These are phyloP conservation scores for Fusarium clavum DNA, from an alignment of 2,329 filamentous ascomycete genomes.

Conservation along the genomic window DNA sequence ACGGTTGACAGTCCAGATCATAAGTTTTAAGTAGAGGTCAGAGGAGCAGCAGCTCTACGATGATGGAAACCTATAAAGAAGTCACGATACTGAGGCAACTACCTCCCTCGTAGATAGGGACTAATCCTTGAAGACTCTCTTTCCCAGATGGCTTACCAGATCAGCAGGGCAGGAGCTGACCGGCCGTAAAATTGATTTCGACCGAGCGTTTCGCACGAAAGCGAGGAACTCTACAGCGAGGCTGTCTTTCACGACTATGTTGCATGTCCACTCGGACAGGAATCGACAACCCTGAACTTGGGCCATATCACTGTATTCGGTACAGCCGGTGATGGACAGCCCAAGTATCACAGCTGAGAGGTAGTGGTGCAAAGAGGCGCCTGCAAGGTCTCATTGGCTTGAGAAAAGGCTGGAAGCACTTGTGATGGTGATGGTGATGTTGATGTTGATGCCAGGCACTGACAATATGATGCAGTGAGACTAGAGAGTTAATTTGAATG, in stretches of 20 bases:
- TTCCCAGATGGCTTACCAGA: constrained; percentile 11
- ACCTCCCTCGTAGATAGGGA: neutral
- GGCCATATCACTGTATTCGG: constrained; percentile 1
- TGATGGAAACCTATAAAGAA: constrained; percentile 12
- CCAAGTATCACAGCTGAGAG: constrained; percentile 24
- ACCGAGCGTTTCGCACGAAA: constrained; percentile 4
- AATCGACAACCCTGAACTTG: constrained; percentile 3
- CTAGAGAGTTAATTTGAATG: constrained; percentile 3
- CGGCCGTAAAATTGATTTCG: constrained; percentile 6
- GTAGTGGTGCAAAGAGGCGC: constrained; percentile 29
- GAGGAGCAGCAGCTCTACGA: neutral
- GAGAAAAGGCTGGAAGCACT: constrained; percentile 6
- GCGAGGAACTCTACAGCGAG: constrained; percentile 6
- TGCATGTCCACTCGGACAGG: constrained; percentile 15
- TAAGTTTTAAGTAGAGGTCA: neutral
- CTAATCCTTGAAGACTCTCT: neutral
- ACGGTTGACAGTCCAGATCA: constrained; percentile 6
- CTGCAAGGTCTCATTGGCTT: constrained; percentile 16
- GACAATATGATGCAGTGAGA: constrained; percentile 3
- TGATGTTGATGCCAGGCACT: constrained; percentile 10
- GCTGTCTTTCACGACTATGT: constrained; percentile 12
- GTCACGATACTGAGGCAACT: neutral
- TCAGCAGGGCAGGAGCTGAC: constrained; percentile 6
- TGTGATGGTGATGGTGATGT: constrained; percentile 9
- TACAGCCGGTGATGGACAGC: constrained; percentile 24